Evolutionary conservation across 257 asterid genomes (phyloP).

Genomic region (Nicotiana benthamiana): DNA sequence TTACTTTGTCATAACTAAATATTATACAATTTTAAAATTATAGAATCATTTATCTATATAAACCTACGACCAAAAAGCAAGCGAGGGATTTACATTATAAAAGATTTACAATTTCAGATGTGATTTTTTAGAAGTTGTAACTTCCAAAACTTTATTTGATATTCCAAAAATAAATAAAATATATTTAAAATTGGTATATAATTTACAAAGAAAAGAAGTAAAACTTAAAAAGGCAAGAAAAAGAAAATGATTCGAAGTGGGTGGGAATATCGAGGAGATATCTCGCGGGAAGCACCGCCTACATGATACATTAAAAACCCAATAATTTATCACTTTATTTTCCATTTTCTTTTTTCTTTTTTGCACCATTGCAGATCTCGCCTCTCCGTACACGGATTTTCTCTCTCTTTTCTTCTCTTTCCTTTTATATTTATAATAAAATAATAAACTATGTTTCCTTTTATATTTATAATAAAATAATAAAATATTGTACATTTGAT

Average conservation of each 20-base stretch:
- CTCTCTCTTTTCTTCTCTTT: neutral
- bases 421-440: slow-evolving; percentile 5
- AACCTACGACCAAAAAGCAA: too few species aligned
- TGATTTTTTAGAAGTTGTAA: too few species aligned
- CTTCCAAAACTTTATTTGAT: too few species aligned
- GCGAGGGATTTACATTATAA: too few species aligned
- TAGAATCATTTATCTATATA: too few species aligned
- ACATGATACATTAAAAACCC: neutral
- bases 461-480: neutral
- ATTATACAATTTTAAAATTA: too few species aligned
- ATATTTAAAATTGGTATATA: too few species aligned
- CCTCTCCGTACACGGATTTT: slow-evolving; percentile 10
- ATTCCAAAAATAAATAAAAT: too few species aligned
- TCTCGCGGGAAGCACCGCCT: slow-evolving; percentile 18
- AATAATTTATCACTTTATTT: neutral
- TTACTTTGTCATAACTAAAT: too few species aligned
- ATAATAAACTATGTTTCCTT: slow-evolving; percentile 6
- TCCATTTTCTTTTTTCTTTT: neutral
- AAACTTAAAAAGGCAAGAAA: neutral
- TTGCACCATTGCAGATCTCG: slow-evolving; percentile 20
- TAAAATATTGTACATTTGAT: neutral
- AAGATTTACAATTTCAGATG: too few species aligned
- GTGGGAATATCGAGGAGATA: slow-evolving; percentile 22
- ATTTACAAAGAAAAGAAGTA: neutral
- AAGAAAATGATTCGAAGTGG: neutral